phyloP scores from a whole-genome alignment of 176 grass and related monocot species.

The sorghum (Sorghum bicolor) region DNA sequence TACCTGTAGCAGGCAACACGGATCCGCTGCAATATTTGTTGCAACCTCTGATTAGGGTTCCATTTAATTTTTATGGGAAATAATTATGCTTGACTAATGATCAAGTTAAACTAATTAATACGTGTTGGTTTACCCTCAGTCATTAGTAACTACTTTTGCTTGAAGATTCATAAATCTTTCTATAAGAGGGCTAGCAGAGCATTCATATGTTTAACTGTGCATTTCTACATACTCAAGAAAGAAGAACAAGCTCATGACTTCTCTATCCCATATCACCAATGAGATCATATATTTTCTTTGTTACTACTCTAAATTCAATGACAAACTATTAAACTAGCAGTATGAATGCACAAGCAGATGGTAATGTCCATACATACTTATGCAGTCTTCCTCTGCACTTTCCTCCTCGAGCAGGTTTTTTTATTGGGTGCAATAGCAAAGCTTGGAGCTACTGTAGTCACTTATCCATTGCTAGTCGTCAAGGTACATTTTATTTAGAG shows the following conservation, averaged over 20 bases:
- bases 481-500: slow-evolving; percentile 60
- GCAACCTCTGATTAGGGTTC: neutral
- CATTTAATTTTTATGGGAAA: neutral
- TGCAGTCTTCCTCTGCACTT: slow-evolving; percentile 6
- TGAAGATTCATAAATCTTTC: neutral
- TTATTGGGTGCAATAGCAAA: slow-evolving; percentile 94
- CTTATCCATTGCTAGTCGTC: slow-evolving; percentile 91
- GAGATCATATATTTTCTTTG: slow-evolving; percentile 21
- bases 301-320: slow-evolving; percentile 2
- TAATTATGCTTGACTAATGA: neutral
- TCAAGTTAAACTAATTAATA: neutral
- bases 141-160: neutral
- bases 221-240: neutral
- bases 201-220: neutral
- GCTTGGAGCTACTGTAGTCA: slow-evolving; percentile 81
- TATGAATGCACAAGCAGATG: neutral
- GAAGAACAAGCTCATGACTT: slow-evolving; percentile 12
- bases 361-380: slow-evolving; percentile 1
- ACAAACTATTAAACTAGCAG: slow-evolving; percentile 12
- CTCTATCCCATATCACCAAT: neutral
- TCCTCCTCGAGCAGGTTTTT: slow-evolving; percentile 63
- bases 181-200: neutral
- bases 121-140: neutral
- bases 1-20: neutral
- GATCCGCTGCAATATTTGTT: neutral